phyloP scores from a whole-genome alignment of 352 stramenopile genomes.

The Pythium utonaiense region DNA sequence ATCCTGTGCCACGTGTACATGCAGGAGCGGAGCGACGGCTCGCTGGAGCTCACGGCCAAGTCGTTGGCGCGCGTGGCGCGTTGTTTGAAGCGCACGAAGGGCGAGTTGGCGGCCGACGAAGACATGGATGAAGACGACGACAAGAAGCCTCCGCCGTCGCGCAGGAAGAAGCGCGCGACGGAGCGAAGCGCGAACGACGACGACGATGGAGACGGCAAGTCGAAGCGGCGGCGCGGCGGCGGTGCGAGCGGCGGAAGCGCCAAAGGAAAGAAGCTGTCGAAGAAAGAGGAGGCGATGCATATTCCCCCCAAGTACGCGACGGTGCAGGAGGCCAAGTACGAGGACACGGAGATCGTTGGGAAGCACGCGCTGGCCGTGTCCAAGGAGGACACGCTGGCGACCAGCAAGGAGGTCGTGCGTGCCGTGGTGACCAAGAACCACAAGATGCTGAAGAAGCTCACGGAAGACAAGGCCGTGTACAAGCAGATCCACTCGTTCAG shows the following conservation, averaged over 20 bases:
- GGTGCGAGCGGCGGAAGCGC: conserved; percentile 9
- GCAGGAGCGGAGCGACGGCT: conserved; percentile 31
- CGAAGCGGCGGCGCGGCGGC: conserved; percentile 7
- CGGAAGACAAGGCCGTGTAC: conserved; percentile 40
- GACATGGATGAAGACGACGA: conserved; percentile 49
- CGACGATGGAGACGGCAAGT: conserved; percentile 10
- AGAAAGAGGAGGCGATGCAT: conserved; percentile 35
- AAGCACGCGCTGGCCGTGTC: conserved; percentile 34
- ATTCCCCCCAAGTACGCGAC: conserved; percentile 49
- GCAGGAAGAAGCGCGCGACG: conserved; percentile 24
- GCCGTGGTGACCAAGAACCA: conserved; percentile 68
- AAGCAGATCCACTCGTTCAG: conserved; percentile 51
- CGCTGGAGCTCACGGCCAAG: conserved; percentile 61
- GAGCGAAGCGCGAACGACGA: conserved; percentile 9
- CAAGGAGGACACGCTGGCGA: conserved; percentile 47
- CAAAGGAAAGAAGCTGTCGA: conserved; percentile 35
- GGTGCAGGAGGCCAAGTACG: conserved; percentile 48
- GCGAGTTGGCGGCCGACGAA: conserved; percentile 24
- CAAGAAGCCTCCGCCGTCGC: conserved; percentile 43
- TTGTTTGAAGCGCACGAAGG: conserved; percentile 36
- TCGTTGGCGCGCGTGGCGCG: conserved; percentile 50
- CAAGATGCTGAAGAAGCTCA: conserved; percentile 66
- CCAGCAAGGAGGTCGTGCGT: conserved; percentile 62
- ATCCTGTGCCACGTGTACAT: conserved; percentile 77
- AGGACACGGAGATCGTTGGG: conserved; percentile 53